Conservation (phyloP, 306 rosid species). For the Fagus crenata region DNA sequence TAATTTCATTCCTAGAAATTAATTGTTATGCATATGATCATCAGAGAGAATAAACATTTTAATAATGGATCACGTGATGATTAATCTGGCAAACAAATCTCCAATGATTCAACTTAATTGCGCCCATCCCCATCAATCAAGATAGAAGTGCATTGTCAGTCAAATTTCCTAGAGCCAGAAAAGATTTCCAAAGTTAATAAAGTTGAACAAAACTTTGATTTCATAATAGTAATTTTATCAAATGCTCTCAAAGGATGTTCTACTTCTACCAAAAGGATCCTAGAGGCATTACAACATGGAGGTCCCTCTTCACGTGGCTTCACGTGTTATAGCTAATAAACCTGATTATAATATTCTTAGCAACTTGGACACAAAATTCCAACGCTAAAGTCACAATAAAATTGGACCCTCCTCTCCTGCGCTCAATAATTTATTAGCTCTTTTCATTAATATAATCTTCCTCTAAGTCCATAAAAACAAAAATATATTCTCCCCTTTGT, state of each 20-base stretch:
- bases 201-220: conserved; percentile 24
- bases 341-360: conserved; percentile 31
- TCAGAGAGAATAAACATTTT: neutral
- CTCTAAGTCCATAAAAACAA: conserved; percentile 24
- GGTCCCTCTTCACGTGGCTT: conserved; percentile 82
- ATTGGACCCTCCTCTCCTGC: conserved; percentile 28
- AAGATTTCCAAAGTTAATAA: conserved; percentile 27
- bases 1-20: neutral
- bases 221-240: conserved; percentile 16
- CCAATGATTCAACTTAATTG: conserved; percentile 17
- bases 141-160: conserved; percentile 19
- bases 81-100: neutral
- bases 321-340: conserved; percentile 57
- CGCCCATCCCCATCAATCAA: conserved; percentile 3
- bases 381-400: conserved; percentile 41
- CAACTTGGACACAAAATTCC: conserved; percentile 44
- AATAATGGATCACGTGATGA: neutral
- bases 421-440: conserved; percentile 40
- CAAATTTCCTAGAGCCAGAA: conserved; percentile 21
- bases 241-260: conserved; percentile 37
- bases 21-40: neutral
- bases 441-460: conserved; percentile 22
- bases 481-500: conserved; percentile 20
- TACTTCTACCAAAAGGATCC: conserved; percentile 40
- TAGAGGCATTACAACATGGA: conserved; percentile 32